Conservation (phyloP, 2,329 filamentous ascomycete species). For the Aspergillus latus region DNA sequence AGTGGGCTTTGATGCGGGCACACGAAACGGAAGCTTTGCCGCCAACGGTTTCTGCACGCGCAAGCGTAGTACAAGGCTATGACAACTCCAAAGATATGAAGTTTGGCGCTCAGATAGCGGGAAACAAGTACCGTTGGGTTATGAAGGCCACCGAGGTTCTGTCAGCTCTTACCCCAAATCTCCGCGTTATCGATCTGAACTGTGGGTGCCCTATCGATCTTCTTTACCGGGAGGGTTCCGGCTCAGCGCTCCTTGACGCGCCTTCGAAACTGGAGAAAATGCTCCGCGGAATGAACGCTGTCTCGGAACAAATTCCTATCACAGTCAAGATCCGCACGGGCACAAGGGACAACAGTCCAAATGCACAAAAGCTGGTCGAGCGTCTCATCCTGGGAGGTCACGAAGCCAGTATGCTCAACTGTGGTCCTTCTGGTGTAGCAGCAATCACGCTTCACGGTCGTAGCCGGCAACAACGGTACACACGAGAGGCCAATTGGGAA, state of each 20-base stretch:
- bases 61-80: slow-evolving; percentile 68
- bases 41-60: slow-evolving; percentile 61
- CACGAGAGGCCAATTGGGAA: slow-evolving; percentile 84
- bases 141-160: slow-evolving; percentile 85
- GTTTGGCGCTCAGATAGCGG: slow-evolving; percentile 90
- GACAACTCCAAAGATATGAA: slow-evolving; percentile 79
- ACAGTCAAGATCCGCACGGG: slow-evolving; percentile 95
- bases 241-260: slow-evolving; percentile 87
- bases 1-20: slow-evolving; percentile 94
- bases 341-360: slow-evolving; percentile 75
- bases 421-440: slow-evolving; percentile 78
- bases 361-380: slow-evolving; percentile 76
- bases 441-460: slow-evolving; percentile 95
- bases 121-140: slow-evolving; percentile 86
- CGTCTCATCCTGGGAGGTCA: slow-evolving; percentile 76
- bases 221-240: slow-evolving; percentile 82
- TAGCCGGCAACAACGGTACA: slow-evolving; percentile 92
- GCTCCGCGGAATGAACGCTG: slow-evolving; percentile 90
- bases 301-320: slow-evolving; percentile 86
- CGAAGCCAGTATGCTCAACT: slow-evolving; percentile 65
- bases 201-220: slow-evolving; percentile 97
- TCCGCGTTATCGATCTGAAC: slow-evolving; percentile 92
- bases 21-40: slow-evolving; percentile 78
- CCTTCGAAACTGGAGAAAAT: slow-evolving; percentile 90
- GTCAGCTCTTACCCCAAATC: slow-evolving; percentile 71